Evolutionary conservation across 2,329 filamentous ascomycete species (phyloP), one percentile per base, ranked within the genome.

Genomic region (Aspergillus ustus): DNA sequence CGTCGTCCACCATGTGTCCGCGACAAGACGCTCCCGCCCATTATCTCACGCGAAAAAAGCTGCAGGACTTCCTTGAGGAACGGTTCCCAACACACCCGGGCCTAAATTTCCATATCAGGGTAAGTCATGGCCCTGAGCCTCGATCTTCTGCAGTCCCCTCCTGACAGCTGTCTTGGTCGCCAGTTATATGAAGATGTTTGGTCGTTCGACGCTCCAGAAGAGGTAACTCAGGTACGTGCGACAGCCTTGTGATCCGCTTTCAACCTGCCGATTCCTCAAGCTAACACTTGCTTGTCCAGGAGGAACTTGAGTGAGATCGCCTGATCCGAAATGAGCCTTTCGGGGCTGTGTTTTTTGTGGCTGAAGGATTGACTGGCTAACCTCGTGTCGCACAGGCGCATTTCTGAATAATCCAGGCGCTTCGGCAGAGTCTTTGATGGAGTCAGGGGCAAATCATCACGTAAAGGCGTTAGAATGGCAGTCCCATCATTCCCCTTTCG

Each of bases 61-160:
- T 72, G 2, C 66, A 70, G 44, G 57, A 48, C 6, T 55, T 67
- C 7, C 62, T 72, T 15, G 63, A 69, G 34, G 34, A 55, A 15
- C 60, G 66, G 15, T 72, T 72, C 29, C 66, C 69, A 2, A 48
- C 37, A 3, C 63, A 66, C 20, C 68, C 63, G 4, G 53, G 65
- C 5, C 57, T 67, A 20, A 59, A 69, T 17, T 68, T 70, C 17
- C 60, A 68, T 48, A 70, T 70, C 31, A 53, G 64, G 55, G 68
- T 69, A 66, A 52, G 54, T 40, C 34, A 25, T 44, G 57, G 19
- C 48, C 22, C 20, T n/a, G 20, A 20, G 9, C 1, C 17, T 9
- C 25, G 29, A 15, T 19, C 9, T 45, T 43, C 43, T 40, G 34
- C 28, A 40, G 19, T n/a, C 25, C 40, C 11, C 45, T 50, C 43